Evolutionary conservation across 2,329 filamentous ascomycete genomes (phyloP).

Genomic region (Amauroascus verrucosus): DNA sequence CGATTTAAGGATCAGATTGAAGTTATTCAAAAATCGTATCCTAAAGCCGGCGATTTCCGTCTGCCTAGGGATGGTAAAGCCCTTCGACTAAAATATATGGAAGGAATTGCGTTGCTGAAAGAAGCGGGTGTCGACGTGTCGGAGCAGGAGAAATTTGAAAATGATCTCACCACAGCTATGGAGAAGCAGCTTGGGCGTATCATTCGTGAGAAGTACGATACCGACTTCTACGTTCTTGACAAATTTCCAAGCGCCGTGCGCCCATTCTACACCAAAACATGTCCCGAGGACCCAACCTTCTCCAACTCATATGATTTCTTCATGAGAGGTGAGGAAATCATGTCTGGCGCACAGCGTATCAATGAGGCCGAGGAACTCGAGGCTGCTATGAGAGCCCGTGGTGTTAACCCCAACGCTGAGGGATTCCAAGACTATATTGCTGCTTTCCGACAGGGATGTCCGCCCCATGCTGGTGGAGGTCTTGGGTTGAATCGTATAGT

Average conservation of each 20-base stretch:
- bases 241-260: conserved; percentile 85
- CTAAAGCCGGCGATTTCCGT: conserved; percentile 42
- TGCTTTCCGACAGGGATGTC: conserved; percentile 54
- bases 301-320: conserved; percentile 62
- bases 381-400: conserved; percentile 49
- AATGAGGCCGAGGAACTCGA: conserved; percentile 50
- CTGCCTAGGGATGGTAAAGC: conserved; percentile 42
- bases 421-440: conserved; percentile 56
- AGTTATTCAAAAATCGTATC: conserved; percentile 40
- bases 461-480: conserved; percentile 55
- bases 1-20: conserved; percentile 39
- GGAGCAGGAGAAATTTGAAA: conserved; percentile 40
- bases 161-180: conserved; percentile 40
- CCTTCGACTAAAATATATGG: conserved; percentile 41
- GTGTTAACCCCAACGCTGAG: conserved; percentile 48
- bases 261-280: conserved; percentile 85
- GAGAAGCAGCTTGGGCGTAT: conserved; percentile 68
- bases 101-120: conserved; percentile 39
- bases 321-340: conserved; percentile 60
- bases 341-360: conserved; percentile 57
- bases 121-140: conserved; percentile 42
- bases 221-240: conserved; percentile 94
- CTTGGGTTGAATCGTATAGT: conserved; percentile 57
- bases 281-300: conserved; percentile 54
- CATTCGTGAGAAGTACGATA: conserved; percentile 77